Percentiles rank a stretch among this genome's conserved stretches.
Evolutionary conservation across 2,329 filamentous ascomycete genomes (phyloP).

Genomic region (Amauroascus verrucosus): DNA sequence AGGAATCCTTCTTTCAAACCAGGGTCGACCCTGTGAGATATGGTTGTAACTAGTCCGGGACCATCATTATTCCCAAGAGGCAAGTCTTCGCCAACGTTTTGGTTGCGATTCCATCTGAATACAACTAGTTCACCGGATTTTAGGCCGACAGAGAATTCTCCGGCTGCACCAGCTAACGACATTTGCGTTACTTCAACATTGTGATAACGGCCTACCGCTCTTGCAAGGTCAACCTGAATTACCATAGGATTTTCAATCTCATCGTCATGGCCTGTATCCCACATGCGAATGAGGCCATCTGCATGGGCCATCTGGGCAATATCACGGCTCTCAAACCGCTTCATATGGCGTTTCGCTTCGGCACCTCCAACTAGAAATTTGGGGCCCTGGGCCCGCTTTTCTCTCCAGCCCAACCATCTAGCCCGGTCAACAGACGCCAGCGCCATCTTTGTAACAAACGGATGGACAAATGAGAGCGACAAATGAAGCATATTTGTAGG

Average conservation of each 20-base stretch:
- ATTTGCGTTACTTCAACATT: conserved; percentile 68
- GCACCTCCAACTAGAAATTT: conserved; percentile 69
- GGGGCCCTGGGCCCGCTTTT: conserved; percentile 69
- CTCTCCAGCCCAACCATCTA: conserved; percentile 83
- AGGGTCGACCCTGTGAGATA: conserved; percentile 61
- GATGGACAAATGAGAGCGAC: conserved; percentile 78
- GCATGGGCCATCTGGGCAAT: conserved; percentile 79
- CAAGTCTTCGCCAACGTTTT: conserved; percentile 55
- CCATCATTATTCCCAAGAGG: conserved; percentile 44
- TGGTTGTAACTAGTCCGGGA: conserved; percentile 62
- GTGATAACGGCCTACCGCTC: conserved; percentile 68
- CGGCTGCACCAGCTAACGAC: conserved; percentile 68
- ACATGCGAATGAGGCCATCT: conserved; percentile 82
- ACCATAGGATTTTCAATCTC: conserved; percentile 78
- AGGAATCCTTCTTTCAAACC: conserved; percentile 67
- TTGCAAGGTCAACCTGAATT: conserved; percentile 76
- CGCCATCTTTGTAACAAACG: conserved; percentile 65
- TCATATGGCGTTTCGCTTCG: conserved; percentile 57
- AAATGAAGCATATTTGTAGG: conserved; percentile 89
- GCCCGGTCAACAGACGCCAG: conserved; percentile 66
- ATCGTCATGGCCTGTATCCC: conserved; percentile 85
- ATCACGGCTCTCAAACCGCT: conserved; percentile 71
- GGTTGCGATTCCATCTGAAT: conserved; percentile 80
- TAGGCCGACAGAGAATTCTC: conserved; percentile 75
- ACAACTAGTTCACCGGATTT: conserved; percentile 73